Conservation (phyloP, 2,329 filamentous ascomycete genomes). For the Dryadomyces quercus-mongolicae region DNA sequence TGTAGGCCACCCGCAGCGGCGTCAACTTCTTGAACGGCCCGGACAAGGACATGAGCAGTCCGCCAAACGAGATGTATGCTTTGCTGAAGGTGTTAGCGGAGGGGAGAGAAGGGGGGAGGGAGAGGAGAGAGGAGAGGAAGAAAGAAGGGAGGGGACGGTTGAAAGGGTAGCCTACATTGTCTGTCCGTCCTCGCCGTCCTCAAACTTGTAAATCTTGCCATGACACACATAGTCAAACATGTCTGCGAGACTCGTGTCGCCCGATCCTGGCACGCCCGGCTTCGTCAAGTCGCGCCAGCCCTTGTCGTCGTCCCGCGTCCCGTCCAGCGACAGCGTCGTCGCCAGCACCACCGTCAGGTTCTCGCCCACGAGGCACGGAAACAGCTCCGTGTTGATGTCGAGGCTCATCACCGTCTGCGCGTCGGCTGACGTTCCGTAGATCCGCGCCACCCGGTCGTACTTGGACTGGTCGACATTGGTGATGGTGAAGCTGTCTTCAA, state of each 20-base stretch:
- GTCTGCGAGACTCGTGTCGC: slow-evolving; percentile 55
- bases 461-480: slow-evolving; percentile 70
- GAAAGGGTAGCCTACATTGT: slow-evolving; percentile 89
- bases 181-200: slow-evolving; percentile 66
- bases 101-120: too few species aligned
- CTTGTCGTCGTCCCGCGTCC: slow-evolving; percentile 61
- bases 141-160: too few species aligned
- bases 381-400: slow-evolving; percentile 90
- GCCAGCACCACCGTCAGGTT: slow-evolving; percentile 71
- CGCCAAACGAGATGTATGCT: slow-evolving; percentile 88
- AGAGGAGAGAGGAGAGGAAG: too few species aligned
- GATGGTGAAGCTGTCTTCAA: slow-evolving; percentile 83
- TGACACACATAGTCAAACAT: slow-evolving; percentile 82
- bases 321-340: slow-evolving; percentile 76
- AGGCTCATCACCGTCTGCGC: slow-evolving; percentile 66
- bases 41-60: slow-evolving; percentile 78
- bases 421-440: slow-evolving; percentile 66
- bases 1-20: slow-evolving; percentile 79
- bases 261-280: slow-evolving; percentile 20
- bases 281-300: slow-evolving; percentile 70
- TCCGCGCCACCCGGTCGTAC: slow-evolving; percentile 89
- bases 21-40: slow-evolving; percentile 95
- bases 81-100: slow-evolving; percentile 45
- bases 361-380: slow-evolving; percentile 63
- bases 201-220: slow-evolving; percentile 81